Evolutionary conservation across 768 basidiomycete species (phyloP).

Genomic region (Lentinula sp.): DNA sequence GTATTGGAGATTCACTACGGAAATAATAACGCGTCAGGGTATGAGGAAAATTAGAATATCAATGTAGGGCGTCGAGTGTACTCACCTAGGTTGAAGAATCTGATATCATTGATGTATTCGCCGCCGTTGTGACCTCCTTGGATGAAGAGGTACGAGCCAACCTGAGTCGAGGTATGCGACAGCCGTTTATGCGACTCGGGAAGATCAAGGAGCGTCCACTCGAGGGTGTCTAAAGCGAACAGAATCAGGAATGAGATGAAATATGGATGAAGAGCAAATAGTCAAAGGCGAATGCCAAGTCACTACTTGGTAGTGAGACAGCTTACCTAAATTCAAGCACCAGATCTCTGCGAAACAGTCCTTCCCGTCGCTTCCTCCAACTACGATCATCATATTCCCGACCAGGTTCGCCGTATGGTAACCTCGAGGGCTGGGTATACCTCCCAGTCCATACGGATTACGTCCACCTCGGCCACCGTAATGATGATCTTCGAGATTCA

Average conservation of each 20-base stretch:
- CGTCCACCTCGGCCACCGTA: constrained; percentile 57
- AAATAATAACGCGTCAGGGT: background rate
- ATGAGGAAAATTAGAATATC: background rate
- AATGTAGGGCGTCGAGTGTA: background rate
- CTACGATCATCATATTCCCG: constrained; percentile 77
- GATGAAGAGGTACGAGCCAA: constrained; percentile 89
- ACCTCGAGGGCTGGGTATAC: constrained; percentile 59
- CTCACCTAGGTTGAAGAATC: constrained; percentile 83
- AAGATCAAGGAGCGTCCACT: constrained; percentile 41
- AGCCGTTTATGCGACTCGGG: constrained; percentile 49
- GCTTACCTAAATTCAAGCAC: constrained; percentile 78
- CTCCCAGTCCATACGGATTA: constrained; percentile 23
- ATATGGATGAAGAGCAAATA: too few species aligned
- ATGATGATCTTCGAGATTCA: constrained; percentile 19
- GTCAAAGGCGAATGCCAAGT: too few species aligned
- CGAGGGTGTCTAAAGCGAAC: constrained; percentile 28
- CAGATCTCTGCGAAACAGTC: constrained; percentile 88
- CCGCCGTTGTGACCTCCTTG: constrained; percentile 83
- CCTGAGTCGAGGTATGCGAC: constrained; percentile 83
- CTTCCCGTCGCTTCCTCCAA: constrained; percentile 88
- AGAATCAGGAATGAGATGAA: too few species aligned
- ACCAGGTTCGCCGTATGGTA: constrained; percentile 91
- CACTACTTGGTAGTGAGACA: too few species aligned
- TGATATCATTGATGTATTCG: constrained; percentile 66
- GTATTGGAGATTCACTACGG: constrained; percentile 75